Percentiles rank a stretch among this genome's conserved stretches.
Conservation (phyloP, 1,139 yeast genomes). For the Blastobotrys capitulatus region DNA sequence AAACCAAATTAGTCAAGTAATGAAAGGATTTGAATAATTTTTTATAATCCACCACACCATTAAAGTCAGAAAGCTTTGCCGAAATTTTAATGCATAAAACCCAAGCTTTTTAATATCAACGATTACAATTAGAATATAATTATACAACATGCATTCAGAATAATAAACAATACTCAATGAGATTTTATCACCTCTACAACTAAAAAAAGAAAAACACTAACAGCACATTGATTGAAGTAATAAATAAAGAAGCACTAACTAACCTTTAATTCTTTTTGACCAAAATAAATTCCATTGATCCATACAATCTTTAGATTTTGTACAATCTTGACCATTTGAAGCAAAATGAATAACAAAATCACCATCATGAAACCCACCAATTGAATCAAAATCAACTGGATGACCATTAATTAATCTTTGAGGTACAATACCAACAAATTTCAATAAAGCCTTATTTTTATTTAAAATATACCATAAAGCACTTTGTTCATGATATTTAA, state of each 20-base stretch:
- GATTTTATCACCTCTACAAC: not conserved
- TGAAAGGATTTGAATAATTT: too few species aligned
- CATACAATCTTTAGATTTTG: not conserved
- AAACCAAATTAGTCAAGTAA: too few species aligned
- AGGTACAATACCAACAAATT: conserved; percentile 3
- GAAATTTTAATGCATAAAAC: too few species aligned
- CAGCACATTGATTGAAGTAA: not conserved
- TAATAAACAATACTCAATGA: too few species aligned
- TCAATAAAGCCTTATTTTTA: not conserved
- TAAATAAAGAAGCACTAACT: not conserved
- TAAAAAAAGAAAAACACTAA: not conserved
- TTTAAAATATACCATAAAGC: not conserved
- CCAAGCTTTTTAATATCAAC: too few species aligned
- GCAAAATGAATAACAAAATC: conserved; percentile 8
- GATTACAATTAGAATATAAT: too few species aligned
- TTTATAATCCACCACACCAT: too few species aligned
- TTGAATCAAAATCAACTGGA: not conserved
- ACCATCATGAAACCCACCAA: conserved; percentile 1
- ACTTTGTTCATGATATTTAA: conserved; percentile 3
- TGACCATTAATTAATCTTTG: conserved; percentile 9
- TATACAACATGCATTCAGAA: too few species aligned
- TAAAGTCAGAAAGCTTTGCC: too few species aligned
- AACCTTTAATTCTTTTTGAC: not conserved
- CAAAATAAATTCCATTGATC: conserved; percentile 2
- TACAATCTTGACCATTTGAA: not conserved